Evolutionary conservation across 805 yeast species (phyloP).

Genomic region (Candida coleopterorum): DNA sequence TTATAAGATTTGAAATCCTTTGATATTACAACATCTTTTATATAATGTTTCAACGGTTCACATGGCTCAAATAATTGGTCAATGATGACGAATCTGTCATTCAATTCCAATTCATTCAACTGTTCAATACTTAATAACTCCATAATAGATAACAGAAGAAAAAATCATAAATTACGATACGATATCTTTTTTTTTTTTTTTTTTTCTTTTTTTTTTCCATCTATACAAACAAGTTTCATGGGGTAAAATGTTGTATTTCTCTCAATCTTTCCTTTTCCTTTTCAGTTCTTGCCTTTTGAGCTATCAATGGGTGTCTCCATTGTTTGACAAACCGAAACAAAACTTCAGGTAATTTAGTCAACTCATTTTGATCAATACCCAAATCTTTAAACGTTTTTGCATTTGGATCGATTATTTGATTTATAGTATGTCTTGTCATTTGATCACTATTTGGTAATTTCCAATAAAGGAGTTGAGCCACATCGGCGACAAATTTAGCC

Average conservation of each 20-base stretch:
- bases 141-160: too few species aligned
- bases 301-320: slow-evolving; percentile 47
- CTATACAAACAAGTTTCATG: too few species aligned
- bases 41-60: slow-evolving; percentile 34
- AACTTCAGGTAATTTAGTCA: slow-evolving; percentile 39
- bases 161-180: too few species aligned
- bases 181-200: too few species aligned
- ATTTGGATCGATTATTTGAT: slow-evolving; percentile 56
- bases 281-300: slow-evolving; percentile 38
- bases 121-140: slow-evolving; percentile 26
- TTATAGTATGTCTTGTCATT: slow-evolving; percentile 64
- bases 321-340: slow-evolving; percentile 43
- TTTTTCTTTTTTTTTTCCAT: too few species aligned
- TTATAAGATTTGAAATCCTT: slow-evolving; percentile 16
- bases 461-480: slow-evolving; percentile 42
- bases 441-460: slow-evolving; percentile 62
- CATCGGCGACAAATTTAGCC: slow-evolving; percentile 42
- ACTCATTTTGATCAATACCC: slow-evolving; percentile 45
- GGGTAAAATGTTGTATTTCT: slow-evolving; percentile 40
- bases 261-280: slow-evolving; percentile 40
- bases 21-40: slow-evolving; percentile 27
- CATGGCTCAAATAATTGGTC: slow-evolving; percentile 67
- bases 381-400: slow-evolving; percentile 67
- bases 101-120: slow-evolving; percentile 15
- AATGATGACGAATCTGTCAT: slow-evolving; percentile 36